Percentiles rank a stretch among this genome's conserved stretches.
Conservation (phyloP, 2,329 filamentous ascomycete species). For the Chaetomium strumarium region DNA sequence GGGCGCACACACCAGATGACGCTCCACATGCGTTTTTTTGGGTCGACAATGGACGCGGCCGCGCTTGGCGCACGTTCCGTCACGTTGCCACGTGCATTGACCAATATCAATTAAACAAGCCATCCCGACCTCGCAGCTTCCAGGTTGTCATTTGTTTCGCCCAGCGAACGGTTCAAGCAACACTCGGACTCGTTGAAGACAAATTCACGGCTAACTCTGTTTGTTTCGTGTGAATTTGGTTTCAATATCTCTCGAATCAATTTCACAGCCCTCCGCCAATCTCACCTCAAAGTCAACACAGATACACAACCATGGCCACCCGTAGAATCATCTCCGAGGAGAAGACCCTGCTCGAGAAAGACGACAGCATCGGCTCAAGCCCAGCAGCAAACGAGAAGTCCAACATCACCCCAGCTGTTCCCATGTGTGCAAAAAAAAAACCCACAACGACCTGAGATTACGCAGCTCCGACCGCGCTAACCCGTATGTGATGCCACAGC, state of each 20-base stretch:
- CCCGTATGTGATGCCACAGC: conserved; percentile 36
- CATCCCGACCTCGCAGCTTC: no score
- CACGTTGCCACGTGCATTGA: conserved; percentile 24
- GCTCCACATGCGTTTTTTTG: conserved; percentile 18
- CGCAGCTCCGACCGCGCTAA: not conserved
- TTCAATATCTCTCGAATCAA: no score
- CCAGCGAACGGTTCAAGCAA: no score
- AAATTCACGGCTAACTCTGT: no score
- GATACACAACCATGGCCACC: conserved; percentile 56
- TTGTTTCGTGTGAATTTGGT: no score
- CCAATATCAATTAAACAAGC: conserved; percentile 8
- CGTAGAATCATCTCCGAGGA: conserved; percentile 60
- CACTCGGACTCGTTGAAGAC: no score
- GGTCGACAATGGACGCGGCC: conserved; percentile 23
- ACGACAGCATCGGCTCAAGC: conserved; percentile 40
- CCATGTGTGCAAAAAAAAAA: conserved; percentile 52
- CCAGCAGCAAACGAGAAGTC: conserved; percentile 51
- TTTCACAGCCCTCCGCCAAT: no score
- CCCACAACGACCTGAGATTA: no score
- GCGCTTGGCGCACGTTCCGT: not conserved
- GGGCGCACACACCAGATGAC: not conserved
- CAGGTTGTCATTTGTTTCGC: no score
- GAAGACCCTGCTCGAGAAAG: conserved; percentile 60
- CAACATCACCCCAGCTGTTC: conserved; percentile 75
- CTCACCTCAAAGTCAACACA: no score